Base-by-base conservation (phyloP, 345 rosid genomes). In the Draba incana region DNA sequence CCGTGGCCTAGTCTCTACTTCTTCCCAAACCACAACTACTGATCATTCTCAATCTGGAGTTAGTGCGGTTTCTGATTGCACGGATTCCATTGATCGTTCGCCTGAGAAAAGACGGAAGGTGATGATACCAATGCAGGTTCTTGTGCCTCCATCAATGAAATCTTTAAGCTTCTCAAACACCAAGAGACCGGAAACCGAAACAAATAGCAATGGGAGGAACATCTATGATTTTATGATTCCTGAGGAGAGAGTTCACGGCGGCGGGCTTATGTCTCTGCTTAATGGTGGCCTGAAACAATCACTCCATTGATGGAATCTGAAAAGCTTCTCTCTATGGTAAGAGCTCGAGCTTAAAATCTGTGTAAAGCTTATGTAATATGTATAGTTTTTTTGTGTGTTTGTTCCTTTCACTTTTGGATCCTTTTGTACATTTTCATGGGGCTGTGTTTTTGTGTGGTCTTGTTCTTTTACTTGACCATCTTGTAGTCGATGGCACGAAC, bases 231-330 rank as follows among this genome's bases (percentile, higher is more conserved):
- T 70, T 66, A 68, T 78, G 84, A 75, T 87, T 69, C 96, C 99
- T 1, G 99, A 93, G 81, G 99, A 95, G 68, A 88, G 97, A 84
- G 97, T 93, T 48, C 99, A 93, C 41, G 99, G 99, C 0, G 99
- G 97, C 0, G 87, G 85, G 31, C 91, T 90, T 15, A 84, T 93
- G 98, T 90, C 92, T 68, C 70, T 93, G 76, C 83, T 90, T 46
- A 82, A 85, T 54, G 96, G 95, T 39, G 86, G 72, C 78, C 71
- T 88, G 74, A 86, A 81, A 75, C 78, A 86, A 77, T 78, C 80
- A 78, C 64, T 78, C 87, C 37, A 67, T 82, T 41, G 84, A 84
- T 71, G 88, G 86, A 77, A 71, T 79, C 49, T 84, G 79, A 84
- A 77, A 31, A 75, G 64, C 63, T 59, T 16, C 58, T 41, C 5